phyloP scores from a whole-genome alignment of 2,329 filamentous ascomycete species.

The Alternaria atra region DNA sequence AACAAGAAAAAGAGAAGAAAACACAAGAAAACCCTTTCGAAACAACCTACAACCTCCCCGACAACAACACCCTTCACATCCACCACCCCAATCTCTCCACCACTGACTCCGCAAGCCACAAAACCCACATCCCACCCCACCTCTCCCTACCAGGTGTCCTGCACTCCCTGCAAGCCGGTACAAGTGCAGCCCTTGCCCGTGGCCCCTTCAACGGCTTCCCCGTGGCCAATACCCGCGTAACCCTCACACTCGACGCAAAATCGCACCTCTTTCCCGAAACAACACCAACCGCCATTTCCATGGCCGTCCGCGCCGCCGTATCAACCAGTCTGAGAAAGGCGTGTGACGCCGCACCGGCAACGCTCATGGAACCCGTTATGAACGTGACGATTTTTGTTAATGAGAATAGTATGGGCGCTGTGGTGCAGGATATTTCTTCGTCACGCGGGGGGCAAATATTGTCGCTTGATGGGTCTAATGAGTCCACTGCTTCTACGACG shows the following conservation, averaged over 20 bases:
- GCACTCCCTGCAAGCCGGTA: conserved; percentile 75
- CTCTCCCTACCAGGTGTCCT: conserved; percentile 61
- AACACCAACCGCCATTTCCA: conserved; percentile 73
- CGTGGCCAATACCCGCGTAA: conserved; percentile 77
- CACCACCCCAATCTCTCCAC: conserved; percentile 61
- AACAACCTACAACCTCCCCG: conserved; percentile 50
- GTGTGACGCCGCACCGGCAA: conserved; percentile 63
- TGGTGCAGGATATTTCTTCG: conserved; percentile 83
- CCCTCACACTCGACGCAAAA: conserved; percentile 71
- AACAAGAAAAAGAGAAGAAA: conserved; percentile 26
- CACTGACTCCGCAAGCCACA: conserved; percentile 41
- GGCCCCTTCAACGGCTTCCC: conserved; percentile 84
- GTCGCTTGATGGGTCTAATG: conserved; percentile 64
- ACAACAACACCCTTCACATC: conserved; percentile 76
- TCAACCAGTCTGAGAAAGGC: conserved; percentile 73
- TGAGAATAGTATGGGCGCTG: conserved; percentile 79
- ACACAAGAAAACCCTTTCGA: conserved; percentile 40
- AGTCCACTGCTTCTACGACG: conserved; percentile 13
- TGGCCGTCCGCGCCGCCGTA: conserved; percentile 69
- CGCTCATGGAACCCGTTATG: conserved; percentile 94
- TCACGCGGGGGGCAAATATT: conserved; percentile 77
- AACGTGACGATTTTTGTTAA: conserved; percentile 85
- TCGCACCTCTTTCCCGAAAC: conserved; percentile 73
- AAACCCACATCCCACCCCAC: conserved; percentile 63
- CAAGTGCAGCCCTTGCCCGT: conserved; percentile 81